Evolutionary conservation across 2,329 filamentous ascomycete genomes (phyloP).

Genomic region (Scleromitrula shiraiana): DNA sequence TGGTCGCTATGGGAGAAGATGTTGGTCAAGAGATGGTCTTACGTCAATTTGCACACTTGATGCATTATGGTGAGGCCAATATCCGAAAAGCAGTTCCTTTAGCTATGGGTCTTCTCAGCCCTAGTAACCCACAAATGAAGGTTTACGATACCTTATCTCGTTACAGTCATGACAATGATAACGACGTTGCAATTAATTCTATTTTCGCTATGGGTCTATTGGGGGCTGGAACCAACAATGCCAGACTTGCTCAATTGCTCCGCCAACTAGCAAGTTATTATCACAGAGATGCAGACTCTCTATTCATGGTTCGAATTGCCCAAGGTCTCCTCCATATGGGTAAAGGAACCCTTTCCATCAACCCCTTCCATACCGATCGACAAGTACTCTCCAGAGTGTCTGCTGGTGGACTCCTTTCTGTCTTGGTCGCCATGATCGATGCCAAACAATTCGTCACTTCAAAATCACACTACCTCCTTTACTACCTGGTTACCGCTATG

Average conservation of each 20-base stretch:
- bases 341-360: conserved; percentile 92
- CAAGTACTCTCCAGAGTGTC: conserved; percentile 90
- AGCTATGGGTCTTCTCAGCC: conserved; percentile 92
- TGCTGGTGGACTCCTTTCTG: conserved; percentile 79
- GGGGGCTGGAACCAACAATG: conserved; percentile 96
- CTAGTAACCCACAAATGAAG: conserved; percentile 99
- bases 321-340: conserved; percentile 98
- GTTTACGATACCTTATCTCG: conserved; percentile 96
- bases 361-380: conserved; percentile 98
- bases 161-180: conserved; percentile 98
- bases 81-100: conserved; percentile 93
- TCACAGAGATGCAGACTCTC: conserved; percentile 86
- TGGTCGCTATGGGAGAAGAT: conserved; percentile 97
- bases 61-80: conserved; percentile 98
- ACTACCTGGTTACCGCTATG: conserved; percentile 96
- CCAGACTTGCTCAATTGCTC: conserved; percentile 86
- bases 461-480: conserved; percentile 81
- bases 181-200: conserved; percentile 94
- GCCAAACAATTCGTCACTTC: conserved; percentile 73
- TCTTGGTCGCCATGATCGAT: conserved; percentile 89
- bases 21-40: conserved; percentile 98
- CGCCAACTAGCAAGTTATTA: conserved; percentile 97
- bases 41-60: conserved; percentile 92
- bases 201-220: conserved; percentile 99
- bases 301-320: conserved; percentile 99